Conservation (phyloP, 345 rosid genomes). For the Syzygium aqueum region DNA sequence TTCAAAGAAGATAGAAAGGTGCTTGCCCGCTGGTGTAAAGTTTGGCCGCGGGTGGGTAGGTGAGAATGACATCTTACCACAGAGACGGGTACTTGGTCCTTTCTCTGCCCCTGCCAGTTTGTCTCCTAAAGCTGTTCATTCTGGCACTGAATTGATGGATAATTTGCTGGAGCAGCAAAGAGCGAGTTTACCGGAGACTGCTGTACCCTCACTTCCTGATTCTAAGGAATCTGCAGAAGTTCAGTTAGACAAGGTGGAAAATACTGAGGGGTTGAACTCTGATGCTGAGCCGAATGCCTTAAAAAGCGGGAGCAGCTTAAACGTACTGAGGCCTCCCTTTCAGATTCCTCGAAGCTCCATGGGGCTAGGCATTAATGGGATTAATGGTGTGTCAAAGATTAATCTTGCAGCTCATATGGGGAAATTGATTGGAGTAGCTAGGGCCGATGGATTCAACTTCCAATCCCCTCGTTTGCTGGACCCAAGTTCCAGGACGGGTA, state of each 20-base stretch:
- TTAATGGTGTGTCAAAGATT: slow-evolving; percentile 22
- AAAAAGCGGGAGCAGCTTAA: slow-evolving; percentile 10
- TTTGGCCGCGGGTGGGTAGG: slow-evolving; percentile 93
- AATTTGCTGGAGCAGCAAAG: slow-evolving; percentile 3
- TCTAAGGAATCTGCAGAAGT: slow-evolving; percentile 15
- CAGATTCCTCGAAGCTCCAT: slow-evolving; percentile 11
- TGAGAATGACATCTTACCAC: slow-evolving; percentile 45
- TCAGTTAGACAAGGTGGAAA: slow-evolving; percentile 8
- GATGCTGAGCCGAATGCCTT: background rate
- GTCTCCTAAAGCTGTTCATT: slow-evolving; percentile 3
- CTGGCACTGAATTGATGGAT: slow-evolving; percentile 4
- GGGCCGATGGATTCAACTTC: slow-evolving; percentile 18
- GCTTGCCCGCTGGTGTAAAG: slow-evolving; percentile 44
- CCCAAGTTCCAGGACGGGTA: slow-evolving; percentile 8
- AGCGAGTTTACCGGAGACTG: slow-evolving; percentile 9
- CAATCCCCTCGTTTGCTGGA: slow-evolving; percentile 18
- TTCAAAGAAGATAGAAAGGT: slow-evolving; percentile 36
- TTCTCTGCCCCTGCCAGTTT: slow-evolving; percentile 10
- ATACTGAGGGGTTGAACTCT: slow-evolving; percentile 8
- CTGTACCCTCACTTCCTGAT: slow-evolving; percentile 1
- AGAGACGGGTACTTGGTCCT: slow-evolving; percentile 12
- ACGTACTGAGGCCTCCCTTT: slow-evolving; percentile 14
- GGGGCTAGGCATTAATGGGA: slow-evolving; percentile 31
- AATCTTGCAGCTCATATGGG: slow-evolving; percentile 25
- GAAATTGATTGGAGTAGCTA: slow-evolving; percentile 12